phyloP scores from a whole-genome alignment of 352 stramenopile genomes.

The Aphanomyces invadans region DNA sequence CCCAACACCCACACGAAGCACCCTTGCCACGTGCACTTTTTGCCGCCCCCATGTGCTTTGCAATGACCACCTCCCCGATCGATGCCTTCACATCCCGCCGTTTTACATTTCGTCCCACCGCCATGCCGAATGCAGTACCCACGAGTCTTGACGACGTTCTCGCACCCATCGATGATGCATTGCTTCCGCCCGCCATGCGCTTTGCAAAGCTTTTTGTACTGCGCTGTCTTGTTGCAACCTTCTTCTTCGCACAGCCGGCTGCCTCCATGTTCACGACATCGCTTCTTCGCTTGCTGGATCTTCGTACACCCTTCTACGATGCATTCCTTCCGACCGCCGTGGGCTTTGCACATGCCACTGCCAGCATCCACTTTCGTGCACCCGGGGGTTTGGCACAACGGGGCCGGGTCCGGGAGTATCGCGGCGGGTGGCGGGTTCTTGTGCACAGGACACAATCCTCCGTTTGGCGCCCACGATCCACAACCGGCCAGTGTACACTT shows the following conservation, averaged over 20 bases:
- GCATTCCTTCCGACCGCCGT: constrained; percentile 77
- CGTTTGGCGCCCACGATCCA: constrained; percentile 54
- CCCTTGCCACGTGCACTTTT: constrained; percentile 57
- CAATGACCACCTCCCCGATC: constrained; percentile 76
- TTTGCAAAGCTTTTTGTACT: constrained; percentile 80
- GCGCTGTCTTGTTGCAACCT: constrained; percentile 67
- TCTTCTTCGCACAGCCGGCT: constrained; percentile 71
- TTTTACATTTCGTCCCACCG: constrained; percentile 63
- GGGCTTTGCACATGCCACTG: constrained; percentile 76
- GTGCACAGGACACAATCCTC: constrained; percentile 64
- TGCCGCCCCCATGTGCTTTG: constrained; percentile 75
- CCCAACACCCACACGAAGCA: constrained; percentile 79
- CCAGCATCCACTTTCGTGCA: constrained; percentile 26
- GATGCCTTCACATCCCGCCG: constrained; percentile 51
- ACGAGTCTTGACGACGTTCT: constrained; percentile 79
- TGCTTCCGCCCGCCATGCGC: constrained; percentile 66
- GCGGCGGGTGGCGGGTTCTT: constrained; percentile 12
- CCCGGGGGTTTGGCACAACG: not conserved
- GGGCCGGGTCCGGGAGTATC: constrained; percentile 4
- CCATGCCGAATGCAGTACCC: constrained; percentile 79
- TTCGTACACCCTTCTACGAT: constrained; percentile 77
- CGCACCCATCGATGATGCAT: constrained; percentile 63
- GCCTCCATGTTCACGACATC: constrained; percentile 68
- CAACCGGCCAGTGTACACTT: not conserved
- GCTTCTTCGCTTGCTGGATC: constrained; percentile 80